Evolutionary conservation across 1,284 basidiomycete genomes (phyloP), one percentile per base, ranked within the genome.

Genomic region (Sanghuangporus sanghuang): DNA sequence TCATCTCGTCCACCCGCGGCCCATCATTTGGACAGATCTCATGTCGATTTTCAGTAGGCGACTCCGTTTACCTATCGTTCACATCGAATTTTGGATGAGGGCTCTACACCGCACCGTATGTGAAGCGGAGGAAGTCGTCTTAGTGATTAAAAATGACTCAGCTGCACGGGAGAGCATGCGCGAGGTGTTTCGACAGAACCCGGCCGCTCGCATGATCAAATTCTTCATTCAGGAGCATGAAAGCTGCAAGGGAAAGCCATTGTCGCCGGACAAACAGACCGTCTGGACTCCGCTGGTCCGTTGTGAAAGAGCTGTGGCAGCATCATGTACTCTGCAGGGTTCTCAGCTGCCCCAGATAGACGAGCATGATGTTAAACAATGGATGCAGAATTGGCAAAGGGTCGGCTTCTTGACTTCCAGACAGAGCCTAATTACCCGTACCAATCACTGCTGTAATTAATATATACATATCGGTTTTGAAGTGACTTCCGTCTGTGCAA

Each of bases 1-100:
- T 32, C 71, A 75, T 61, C 68, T 74, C 54, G 71, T 72, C 2
- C 73, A 74, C 53, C 73, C 73, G 2, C 39, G 35, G 38, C 65
- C 65, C 7, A 55, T 58, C 12, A 11, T 23, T 5, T 66, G 65
- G 65, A n/a, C 56, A 2, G 21, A 48, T 4, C 40, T 66, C 53
- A 56, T 66, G n/a, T 4, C 40, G 8, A 35, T 27, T 35, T 49
- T 63, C 52, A 38, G 57, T 3, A 36, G 44, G 14, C 16, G 39
- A 12, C 53, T 66, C 2, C n/a, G 27, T 1, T 12, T 66, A 8
- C 65, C 57, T 16, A 35, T 61, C 2, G 64, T 66, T n/a, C 50
- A 52, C 7, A 50, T 46, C 35, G 50, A 60, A 9, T 38, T 42
- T 9, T 65, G 64, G 64, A 50, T 65, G 36, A 40, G 14, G 6